Evolutionary conservation across 2,329 filamentous ascomycete genomes (phyloP).

Genomic region (Paecilomyces fulvus): DNA sequence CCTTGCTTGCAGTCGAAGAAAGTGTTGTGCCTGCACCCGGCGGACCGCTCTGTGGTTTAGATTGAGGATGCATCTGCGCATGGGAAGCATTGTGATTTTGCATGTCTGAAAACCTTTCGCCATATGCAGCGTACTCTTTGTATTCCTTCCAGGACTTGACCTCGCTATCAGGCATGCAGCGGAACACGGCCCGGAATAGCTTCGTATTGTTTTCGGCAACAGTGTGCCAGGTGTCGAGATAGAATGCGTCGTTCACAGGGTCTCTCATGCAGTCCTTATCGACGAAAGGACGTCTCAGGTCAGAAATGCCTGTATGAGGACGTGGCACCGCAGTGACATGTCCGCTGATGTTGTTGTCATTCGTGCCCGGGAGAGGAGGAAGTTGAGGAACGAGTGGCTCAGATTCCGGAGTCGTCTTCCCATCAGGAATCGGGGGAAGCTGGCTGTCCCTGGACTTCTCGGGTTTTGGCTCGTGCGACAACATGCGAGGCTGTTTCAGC

Average conservation of each 20-base stretch:
- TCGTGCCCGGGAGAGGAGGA: constrained; percentile 58
- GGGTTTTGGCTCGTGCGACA: constrained; percentile 25
- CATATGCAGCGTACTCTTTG: constrained; percentile 71
- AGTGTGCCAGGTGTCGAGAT: constrained; percentile 77
- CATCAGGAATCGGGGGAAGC: constrained; percentile 11
- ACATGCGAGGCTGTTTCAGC: constrained; percentile 43
- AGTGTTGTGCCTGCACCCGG: constrained; percentile 23
- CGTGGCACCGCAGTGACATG: constrained; percentile 36
- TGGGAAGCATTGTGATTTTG: constrained; percentile 47
- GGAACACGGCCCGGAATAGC: constrained; percentile 85
- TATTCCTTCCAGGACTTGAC: constrained; percentile 92
- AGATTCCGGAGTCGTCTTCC: constrained; percentile 14
- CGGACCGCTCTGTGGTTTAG: constrained; percentile 26
- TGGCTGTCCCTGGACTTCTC: constrained; percentile 12
- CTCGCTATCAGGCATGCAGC: constrained; percentile 93
- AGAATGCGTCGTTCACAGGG: constrained; percentile 72
- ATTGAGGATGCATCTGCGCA: constrained; percentile 40
- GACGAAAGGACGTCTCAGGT: constrained; percentile 65
- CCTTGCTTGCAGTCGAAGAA: constrained; percentile 15
- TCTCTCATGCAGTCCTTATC: constrained; percentile 92
- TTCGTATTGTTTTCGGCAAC: constrained; percentile 93
- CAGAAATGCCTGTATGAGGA: constrained; percentile 45
- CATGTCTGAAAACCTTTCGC: constrained; percentile 63
- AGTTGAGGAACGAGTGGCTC: constrained; percentile 39
- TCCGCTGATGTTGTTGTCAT: constrained; percentile 77